These are phyloP conservation scores for Venturia carpophila DNA, from an alignment of 2,329 filamentous ascomycete species.

Conservation along the genomic window DNA sequence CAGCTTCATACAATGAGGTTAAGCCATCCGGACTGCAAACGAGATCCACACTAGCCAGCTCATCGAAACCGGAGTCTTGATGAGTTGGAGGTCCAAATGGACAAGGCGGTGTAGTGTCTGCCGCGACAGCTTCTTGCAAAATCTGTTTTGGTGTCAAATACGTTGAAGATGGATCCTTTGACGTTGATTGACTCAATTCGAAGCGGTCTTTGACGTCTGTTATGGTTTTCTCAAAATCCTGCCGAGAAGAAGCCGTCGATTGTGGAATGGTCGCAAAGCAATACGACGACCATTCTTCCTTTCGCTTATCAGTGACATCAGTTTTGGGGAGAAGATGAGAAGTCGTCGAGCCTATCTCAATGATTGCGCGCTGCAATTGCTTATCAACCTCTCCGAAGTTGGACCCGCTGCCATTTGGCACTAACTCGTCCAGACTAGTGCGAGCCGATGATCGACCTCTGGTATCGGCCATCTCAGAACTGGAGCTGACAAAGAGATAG, in stretches of 20 bases:
- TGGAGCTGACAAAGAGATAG: conserved; percentile 37
- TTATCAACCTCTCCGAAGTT: conserved; percentile 33
- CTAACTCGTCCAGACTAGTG: conserved; percentile 26
- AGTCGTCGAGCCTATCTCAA: background rate
- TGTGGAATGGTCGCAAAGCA: background rate
- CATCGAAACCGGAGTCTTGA: conserved; percentile 33
- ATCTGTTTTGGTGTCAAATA: background rate
- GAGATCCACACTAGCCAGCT: conserved; percentile 18
- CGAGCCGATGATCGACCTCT: conserved; percentile 32
- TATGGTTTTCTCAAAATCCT: background rate
- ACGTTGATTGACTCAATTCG: background rate
- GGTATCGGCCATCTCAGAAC: conserved; percentile 34
- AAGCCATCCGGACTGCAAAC: background rate
- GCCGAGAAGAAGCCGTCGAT: background rate
- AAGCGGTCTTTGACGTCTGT: background rate
- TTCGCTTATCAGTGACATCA: background rate
- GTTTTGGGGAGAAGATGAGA: background rate
- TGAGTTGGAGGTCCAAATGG: conserved; percentile 24
- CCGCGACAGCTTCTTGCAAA: background rate
- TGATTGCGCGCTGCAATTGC: conserved; percentile 23
- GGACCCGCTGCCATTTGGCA: conserved; percentile 2
- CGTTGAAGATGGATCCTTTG: background rate
- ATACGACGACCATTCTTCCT: background rate
- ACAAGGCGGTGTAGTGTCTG: background rate
- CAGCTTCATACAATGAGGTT: background rate